Evolutionary conservation across 2,329 filamentous ascomycete species (phyloP).

Genomic region (Eutypella sp.): DNA sequence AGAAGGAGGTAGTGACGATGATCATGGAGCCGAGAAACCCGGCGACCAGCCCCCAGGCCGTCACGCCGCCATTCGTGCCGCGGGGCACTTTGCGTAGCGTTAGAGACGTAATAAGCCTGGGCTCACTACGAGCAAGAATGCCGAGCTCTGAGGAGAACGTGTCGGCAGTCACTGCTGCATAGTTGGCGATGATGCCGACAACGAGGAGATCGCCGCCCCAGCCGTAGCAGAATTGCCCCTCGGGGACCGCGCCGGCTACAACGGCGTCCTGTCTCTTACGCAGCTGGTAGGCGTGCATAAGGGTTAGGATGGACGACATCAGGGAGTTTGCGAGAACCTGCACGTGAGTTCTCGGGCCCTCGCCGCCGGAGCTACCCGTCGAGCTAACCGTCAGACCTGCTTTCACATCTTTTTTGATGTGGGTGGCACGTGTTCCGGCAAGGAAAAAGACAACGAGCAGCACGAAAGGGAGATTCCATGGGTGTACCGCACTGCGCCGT

Average conservation of each 20-base stretch:
- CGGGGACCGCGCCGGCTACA: conserved; percentile 21
- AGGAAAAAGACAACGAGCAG: conserved; percentile 83
- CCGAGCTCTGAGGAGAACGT: conserved; percentile 95
- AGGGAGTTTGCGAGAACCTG: conserved; percentile 88
- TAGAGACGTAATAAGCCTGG: conserved; percentile 80
- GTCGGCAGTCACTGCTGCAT: conserved; percentile 86
- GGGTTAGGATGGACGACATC: conserved; percentile 62
- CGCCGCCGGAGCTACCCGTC: conserved; percentile 67
- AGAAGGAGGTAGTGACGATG: conserved; percentile 58
- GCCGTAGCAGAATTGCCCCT: conserved; percentile 47
- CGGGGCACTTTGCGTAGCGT: conserved; percentile 73
- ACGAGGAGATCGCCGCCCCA: conserved; percentile 60
- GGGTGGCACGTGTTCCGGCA: conserved; percentile 76
- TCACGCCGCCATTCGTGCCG: conserved; percentile 93
- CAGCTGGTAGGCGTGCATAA: conserved; percentile 59
- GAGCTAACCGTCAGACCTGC: conserved; percentile 73
- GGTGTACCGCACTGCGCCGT: conserved; percentile 62
- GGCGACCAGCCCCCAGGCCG: conserved; percentile 64
- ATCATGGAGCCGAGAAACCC: conserved; percentile 71
- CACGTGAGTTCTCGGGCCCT: conserved; percentile 76
- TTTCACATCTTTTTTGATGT: conserved; percentile 86
- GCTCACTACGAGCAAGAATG: conserved; percentile 71
- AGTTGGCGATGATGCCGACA: conserved; percentile 70
- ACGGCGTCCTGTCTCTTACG: conserved; percentile 39
- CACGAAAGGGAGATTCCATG: conserved; percentile 87